Percentiles rank a stretch among this genome's conserved stretches.
phyloP scores from a whole-genome alignment of 352 stramenopile genomes.

The Phytophthora podocarpi region DNA sequence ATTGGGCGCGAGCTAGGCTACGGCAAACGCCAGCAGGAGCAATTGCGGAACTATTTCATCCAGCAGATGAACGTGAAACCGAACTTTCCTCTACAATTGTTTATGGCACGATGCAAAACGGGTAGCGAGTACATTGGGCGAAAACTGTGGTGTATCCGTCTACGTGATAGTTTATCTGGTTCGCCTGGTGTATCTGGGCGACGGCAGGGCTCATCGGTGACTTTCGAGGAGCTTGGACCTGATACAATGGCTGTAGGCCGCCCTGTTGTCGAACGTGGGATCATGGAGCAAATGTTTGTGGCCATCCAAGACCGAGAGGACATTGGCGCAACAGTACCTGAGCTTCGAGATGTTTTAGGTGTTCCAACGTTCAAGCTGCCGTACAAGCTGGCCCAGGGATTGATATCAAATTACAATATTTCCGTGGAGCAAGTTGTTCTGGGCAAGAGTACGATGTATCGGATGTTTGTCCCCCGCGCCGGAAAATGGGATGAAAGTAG shows the following conservation, averaged over 20 bases:
- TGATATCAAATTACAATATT: constrained; percentile 85
- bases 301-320: constrained; percentile 57
- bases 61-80: constrained; percentile 66
- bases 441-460: constrained; percentile 86
- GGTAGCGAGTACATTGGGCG: constrained; percentile 58
- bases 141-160: constrained; percentile 81
- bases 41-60: constrained; percentile 84
- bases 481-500: background rate
- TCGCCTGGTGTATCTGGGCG: background rate
- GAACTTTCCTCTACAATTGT: constrained; percentile 74
- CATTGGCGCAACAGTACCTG: constrained; percentile 72
- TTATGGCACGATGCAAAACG: constrained; percentile 83
- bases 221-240: constrained; percentile 32
- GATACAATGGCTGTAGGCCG: constrained; percentile 22
- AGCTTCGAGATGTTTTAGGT: constrained; percentile 77
- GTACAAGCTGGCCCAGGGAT: constrained; percentile 77
- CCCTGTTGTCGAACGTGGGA: constrained; percentile 69
- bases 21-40: constrained; percentile 78
- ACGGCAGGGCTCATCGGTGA: constrained; percentile 12
- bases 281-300: constrained; percentile 83
- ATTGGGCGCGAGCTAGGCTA: constrained; percentile 83
- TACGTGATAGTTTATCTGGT: constrained; percentile 33
- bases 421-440: constrained; percentile 78
- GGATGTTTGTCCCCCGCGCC: constrained; percentile 64
- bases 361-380: constrained; percentile 86